Percentiles rank a stretch among this genome's conserved stretches.
These are phyloP conservation scores for Dalbergia cochinchinensis DNA, from an alignment of 306 rosid species.

Conservation along the genomic window DNA sequence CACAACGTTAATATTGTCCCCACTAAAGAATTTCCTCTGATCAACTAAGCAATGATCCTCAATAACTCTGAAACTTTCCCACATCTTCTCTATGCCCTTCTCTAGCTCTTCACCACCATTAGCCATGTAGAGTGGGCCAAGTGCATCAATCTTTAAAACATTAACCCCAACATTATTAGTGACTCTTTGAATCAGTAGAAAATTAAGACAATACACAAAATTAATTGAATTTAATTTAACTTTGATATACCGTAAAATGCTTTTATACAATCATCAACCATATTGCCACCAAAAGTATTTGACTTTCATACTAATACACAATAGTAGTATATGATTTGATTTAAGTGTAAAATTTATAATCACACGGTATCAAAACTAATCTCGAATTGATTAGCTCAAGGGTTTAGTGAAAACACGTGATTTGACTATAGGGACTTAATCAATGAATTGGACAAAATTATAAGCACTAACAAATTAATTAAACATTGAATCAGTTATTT, in stretches of 20 bases:
- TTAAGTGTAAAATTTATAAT: no score
- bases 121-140: neutral
- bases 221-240: no score
- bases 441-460: no score
- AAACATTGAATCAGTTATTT: neutral
- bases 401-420: neutral
- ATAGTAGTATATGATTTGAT: no score
- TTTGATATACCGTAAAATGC: no score
- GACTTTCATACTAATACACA: no score
- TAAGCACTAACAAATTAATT: no score
- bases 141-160: neutral
- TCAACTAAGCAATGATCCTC: slow-evolving; percentile 44
- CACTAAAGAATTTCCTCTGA: slow-evolving; percentile 41
- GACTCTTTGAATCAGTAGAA: neutral
- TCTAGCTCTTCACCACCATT: slow-evolving; percentile 5
- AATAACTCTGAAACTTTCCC: slow-evolving; percentile 35
- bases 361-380: no score
- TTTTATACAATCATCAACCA: no score
- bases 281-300: no score
- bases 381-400: neutral
- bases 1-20: slow-evolving; percentile 45
- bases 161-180: neutral
- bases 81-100: slow-evolving; percentile 20
- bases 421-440: no score
- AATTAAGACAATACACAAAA: neutral